Base-by-base conservation (phyloP, 306 rosid species). In the Rubus parviflorus region DNA sequence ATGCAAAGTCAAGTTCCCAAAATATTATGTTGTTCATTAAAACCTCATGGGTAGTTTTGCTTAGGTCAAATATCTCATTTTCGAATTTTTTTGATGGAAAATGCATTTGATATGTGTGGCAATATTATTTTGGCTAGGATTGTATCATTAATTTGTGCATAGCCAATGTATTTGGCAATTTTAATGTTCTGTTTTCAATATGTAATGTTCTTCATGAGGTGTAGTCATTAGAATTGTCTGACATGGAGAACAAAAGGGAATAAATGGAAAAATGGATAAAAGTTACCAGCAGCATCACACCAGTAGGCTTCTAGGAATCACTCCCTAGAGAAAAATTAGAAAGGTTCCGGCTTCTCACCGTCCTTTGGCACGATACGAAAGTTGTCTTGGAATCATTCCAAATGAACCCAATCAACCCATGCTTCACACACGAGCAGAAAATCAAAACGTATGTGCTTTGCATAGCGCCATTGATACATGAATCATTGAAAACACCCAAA, bases 1-100 rank as follows among this genome's bases (percentile, higher is more conserved):
- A 66, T 54, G 35, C 35, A 30, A 30, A 81, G 8, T 25, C 40
- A 30, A 48, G 47, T 9, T 4, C 13, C 35, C 6, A n/a, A 13
- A 70, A 14, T 68, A 56, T 43, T 43, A 11, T 5, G 17, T 35
- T 35, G 17, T 51, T 53, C 16, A 40, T 48, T 48, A 15, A 38
- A 48, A 30, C 25, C 1, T 51, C 47, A 0, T 14, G 11, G 11
- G 38, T 56, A 43, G 54, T 45, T 54, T 47, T 48, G 49, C 4
- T 20, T 73, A 22, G 41, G 41, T 41, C 41, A 22, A 30, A 54
- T 37, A 40, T 66, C 16, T 67, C 77, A 69, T 71, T 53, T 41
- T 82, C 6, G 10, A 70, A 68, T 38, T 4, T 17, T 30, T 70
- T 9, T 11, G 3, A 57, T 5, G 0, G 8, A 16, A 43, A 25